A percentile compares a stretch with the other conserved stretches of the same genome.
Conservation (phyloP, 305 asterid species). For the Fraxinus baroniana region DNA sequence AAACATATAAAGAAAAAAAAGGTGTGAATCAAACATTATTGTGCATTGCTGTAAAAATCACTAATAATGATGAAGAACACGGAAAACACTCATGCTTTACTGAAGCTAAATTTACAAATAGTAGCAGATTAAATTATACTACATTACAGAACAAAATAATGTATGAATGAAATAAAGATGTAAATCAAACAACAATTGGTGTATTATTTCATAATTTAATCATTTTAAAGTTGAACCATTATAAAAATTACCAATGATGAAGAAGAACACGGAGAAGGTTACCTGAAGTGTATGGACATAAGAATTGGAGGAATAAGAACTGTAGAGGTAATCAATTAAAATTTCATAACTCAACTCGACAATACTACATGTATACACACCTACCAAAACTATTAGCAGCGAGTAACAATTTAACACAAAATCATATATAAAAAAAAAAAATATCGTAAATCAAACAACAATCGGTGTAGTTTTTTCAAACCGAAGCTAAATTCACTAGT, state of each 20-base stretch:
- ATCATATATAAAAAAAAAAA: not conserved
- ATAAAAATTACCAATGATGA: not conserved
- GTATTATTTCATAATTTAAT: not conserved
- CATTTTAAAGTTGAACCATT: not conserved
- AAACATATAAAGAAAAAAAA: not conserved
- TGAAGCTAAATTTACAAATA: not conserved
- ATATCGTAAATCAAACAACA: not conserved
- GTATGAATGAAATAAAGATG: not conserved
- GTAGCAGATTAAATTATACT: not conserved
- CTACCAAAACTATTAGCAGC: not conserved
- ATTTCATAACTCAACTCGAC: constrained; percentile 28
- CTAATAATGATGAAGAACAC: not conserved
- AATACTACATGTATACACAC: not conserved
- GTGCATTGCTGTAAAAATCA: not conserved
- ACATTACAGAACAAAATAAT: not conserved
- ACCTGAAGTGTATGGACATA: constrained; percentile 13
- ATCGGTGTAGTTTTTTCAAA: not conserved
- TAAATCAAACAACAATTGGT: not conserved
- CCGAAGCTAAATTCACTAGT: not conserved
- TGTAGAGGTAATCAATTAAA: constrained; percentile 5
- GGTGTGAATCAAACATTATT: not conserved
- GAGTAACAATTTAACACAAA: not conserved
- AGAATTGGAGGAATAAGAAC: not conserved
- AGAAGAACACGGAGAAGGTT: constrained; percentile 1
- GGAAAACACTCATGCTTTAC: not conserved